Evolutionary conservation across 176 grass and related monocot species (phyloP).

Genomic region (Triticum monococcum): DNA sequence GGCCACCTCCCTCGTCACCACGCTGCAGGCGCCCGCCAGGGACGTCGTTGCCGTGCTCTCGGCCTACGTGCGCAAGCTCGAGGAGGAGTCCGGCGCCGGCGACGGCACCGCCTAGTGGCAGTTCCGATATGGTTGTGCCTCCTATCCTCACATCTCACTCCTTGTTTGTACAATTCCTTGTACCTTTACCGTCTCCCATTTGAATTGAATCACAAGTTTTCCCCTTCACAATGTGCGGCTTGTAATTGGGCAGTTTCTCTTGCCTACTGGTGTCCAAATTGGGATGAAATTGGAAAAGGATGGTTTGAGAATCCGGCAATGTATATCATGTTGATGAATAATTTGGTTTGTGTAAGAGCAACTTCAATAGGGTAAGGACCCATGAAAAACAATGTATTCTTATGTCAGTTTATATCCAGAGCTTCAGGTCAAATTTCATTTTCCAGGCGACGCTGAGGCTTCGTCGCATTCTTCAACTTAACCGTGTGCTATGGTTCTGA

Average conservation of each 20-base stretch:
- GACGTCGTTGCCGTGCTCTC: constrained; percentile 60
- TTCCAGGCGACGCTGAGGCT: not conserved
- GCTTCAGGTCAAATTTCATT: constrained; percentile 1
- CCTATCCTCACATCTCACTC: constrained; percentile 9
- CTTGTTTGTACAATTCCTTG: constrained; percentile 41
- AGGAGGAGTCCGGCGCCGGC: constrained; percentile 42
- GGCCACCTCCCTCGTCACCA: constrained; percentile 60
- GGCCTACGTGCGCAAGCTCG: constrained; percentile 71
- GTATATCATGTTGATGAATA: not conserved
- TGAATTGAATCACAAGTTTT: constrained; percentile 48
- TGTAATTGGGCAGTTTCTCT: not conserved
- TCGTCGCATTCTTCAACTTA: not conserved
- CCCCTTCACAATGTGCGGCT: not conserved
- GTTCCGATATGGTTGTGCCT: constrained; percentile 21
- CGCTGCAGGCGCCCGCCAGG: constrained; percentile 65
- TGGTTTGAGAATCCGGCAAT: not conserved
- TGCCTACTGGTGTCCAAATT: not conserved
- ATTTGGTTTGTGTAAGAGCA: not conserved
- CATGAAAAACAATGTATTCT: not conserved
- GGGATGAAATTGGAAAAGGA: not conserved
- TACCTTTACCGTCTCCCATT: constrained; percentile 28
- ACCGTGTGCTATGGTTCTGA: not conserved
- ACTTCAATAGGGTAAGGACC: not conserved
- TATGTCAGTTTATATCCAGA: not conserved
- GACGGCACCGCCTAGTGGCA: constrained; percentile 21